phyloP scores from a whole-genome alignment of 768 basidiomycete species.

The Mrakia gelida region DNA sequence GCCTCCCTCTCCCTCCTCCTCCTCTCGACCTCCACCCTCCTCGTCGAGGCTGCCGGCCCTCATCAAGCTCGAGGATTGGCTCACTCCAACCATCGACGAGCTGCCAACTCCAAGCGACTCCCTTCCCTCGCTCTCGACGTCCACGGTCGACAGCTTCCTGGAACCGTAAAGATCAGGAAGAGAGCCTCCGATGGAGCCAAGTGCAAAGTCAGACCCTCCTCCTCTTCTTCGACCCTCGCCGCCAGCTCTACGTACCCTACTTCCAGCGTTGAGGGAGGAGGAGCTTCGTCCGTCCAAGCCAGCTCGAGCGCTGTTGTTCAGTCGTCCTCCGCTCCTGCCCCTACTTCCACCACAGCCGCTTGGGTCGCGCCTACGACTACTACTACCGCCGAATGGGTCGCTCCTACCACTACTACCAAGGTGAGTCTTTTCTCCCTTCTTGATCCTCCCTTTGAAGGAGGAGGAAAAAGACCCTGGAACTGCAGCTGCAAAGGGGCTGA shows the following conservation, averaged over 20 bases:
- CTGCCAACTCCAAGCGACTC: background rate
- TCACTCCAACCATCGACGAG: background rate
- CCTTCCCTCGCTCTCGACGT: constrained; percentile 8
- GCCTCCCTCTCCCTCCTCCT: background rate
- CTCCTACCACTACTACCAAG: constrained; percentile 9
- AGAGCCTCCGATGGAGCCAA: constrained; percentile 14
- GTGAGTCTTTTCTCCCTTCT: background rate
- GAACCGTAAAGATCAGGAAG: constrained; percentile 27
- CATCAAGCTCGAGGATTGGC: constrained; percentile 4
- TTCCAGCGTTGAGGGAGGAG: background rate
- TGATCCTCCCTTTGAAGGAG: background rate
- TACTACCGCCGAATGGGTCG: background rate
- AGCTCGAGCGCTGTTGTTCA: background rate
- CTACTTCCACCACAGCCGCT: background rate
- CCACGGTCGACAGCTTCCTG: constrained; percentile 27
- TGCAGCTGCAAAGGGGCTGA: no score
- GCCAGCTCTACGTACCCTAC: background rate
- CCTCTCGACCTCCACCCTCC: background rate
- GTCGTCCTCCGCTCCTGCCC: background rate
- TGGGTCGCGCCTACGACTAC: constrained; percentile 15
- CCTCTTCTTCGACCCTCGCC: background rate
- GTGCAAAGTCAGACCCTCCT: constrained; percentile 18
- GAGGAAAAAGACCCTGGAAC: background rate
- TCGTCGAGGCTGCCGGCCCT: background rate
- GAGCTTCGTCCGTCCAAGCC: background rate